phyloP scores from a whole-genome alignment of 192 early-diverging fungal species.

The Martensiomyces pterosporus region DNA sequence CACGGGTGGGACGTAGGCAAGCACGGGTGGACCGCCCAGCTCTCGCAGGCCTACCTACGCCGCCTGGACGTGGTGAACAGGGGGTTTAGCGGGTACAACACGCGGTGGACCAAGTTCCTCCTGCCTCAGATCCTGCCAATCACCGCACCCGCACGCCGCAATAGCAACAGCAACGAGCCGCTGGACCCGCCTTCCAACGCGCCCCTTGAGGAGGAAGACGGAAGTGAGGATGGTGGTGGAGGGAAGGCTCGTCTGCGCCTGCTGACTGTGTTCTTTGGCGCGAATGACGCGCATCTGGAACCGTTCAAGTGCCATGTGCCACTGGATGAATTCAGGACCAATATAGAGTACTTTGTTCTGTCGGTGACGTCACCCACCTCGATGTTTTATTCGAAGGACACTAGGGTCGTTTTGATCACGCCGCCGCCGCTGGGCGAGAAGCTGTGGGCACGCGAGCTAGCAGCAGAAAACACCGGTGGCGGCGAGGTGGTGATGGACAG shows the following conservation, averaged over 20 bases:
- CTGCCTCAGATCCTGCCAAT: constrained; percentile 14
- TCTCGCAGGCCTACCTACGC: constrained; percentile 22
- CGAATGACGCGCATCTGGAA: constrained; percentile 35
- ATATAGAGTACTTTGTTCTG: constrained; percentile 9
- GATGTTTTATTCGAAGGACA: constrained; percentile 1
- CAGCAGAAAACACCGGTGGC: background rate
- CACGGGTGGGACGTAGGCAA: constrained; percentile 32
- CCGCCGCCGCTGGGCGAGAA: constrained; percentile 25
- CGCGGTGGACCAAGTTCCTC: constrained; percentile 9
- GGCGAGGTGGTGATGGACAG: no score
- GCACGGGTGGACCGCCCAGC: constrained; percentile 39
- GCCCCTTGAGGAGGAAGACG: background rate
- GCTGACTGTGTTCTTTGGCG: constrained; percentile 21
- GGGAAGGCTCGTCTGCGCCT: constrained; percentile 13
- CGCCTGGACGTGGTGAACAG: constrained; percentile 33
- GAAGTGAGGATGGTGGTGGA: no score
- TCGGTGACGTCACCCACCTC: constrained; percentile 4
- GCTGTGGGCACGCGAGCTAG: background rate
- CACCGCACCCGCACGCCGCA: background rate
- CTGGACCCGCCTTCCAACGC: background rate
- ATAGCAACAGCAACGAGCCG: no score
- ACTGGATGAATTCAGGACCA: constrained; percentile 19
- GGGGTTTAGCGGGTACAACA: constrained; percentile 37
- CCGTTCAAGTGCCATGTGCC: constrained; percentile 25
- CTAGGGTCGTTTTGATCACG: constrained; percentile 29